Base-by-base conservation (phyloP, 768 basidiomycete species). In the Boletus pseudopeckii region DNA sequence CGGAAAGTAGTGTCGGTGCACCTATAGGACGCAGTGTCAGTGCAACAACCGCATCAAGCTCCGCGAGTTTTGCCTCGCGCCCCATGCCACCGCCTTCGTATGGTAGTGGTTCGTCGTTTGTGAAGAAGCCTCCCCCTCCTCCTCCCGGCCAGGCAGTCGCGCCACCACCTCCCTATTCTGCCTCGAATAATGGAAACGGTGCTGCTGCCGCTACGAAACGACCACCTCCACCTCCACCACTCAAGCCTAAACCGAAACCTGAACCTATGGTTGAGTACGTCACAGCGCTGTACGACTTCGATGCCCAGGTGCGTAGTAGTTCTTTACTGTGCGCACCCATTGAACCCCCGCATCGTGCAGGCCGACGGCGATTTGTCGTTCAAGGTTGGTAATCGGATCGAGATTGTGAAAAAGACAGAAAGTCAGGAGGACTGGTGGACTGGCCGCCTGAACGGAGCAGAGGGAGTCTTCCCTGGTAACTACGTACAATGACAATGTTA, bases 351-450 rank as follows among this genome's bases (percentile, higher is more conserved):
- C 15, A 5, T 48, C 20, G n/a, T 26, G 45, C 58, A 90, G 83
- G 90, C 94, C 38, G 92, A 90, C 0, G 96, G 96, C 2, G 96
- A 98, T 71, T 74, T 98, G 52, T 88, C 86, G 1, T 98, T 98
- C 75, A 83, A 77, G 57, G 82, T 84, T 15, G 96, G 96, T 15
- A 95, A 98, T 71, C 77, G 80, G 59, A 98, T 98, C 69, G 92
- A 96, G 72, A 76, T 98, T 50, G 79, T 97, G 34, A 86, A 94
- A 71, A 82, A 82, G 71, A 85, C 87, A 17, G 81, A 80, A 7
- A 94, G 84, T 63, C 67, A 85, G 26, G 92, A 98, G 67, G 95
- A 98, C 66, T 98, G 95, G 95, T 98, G 96, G 96, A 97, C 94
- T 26, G 95, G 96, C 7, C 80, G 82, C 63, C 49, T 96, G 60